Base-by-base conservation (phyloP, 352 stramenopile genomes). In the Globisporangium perplexum region DNA sequence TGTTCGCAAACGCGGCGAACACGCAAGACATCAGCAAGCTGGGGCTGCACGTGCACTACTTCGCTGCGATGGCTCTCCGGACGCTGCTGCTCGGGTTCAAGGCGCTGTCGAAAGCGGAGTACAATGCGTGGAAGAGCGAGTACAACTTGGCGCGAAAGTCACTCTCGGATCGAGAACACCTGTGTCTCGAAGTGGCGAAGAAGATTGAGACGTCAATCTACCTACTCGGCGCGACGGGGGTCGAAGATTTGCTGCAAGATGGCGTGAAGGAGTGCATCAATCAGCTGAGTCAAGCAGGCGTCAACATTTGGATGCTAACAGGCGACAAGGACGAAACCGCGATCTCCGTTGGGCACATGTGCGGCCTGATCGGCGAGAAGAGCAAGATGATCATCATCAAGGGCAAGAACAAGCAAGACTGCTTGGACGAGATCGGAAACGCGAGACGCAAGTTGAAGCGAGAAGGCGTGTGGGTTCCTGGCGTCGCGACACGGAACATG, bases 271-370 rank as follows among this genome's bases (percentile, higher is more conserved):
- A 98, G 53, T 98, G 94, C 31, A 98, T 99, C 64, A 74, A 95
- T 7, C 95, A 96, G 18, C 74, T 99, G 5, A 89, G 74, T 14
- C 88, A 96, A 18, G 97, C 96, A 35, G 96, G 96, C 0, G 98
- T 99, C 41, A 98, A 99, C 59, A 88, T 99, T 23, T 99, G 96
- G 96, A 98, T 99, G 65, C 83, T 99, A 7, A 99, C 97, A 18
- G 97, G 97, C 15, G 97, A 99, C 63, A 99, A 99, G 65, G 85
- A 98, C 47, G 97, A 99, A 66, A 99, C 97, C 4, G 97, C 97
- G 2, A 98, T 99, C 51, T 98, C 98, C 15, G 98, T 99, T 22
- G 97, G 87, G 6, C 96, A 98, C 50, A 97, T 97, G 56, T 99
- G 96, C 28, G 91, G 93, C 6, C 86, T 99, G 17, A 86, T 90